Evolutionary conservation across 2,329 filamentous ascomycete genomes (phyloP), one percentile per base, ranked within the genome.

Genomic region (Alternaria metachromatica): DNA sequence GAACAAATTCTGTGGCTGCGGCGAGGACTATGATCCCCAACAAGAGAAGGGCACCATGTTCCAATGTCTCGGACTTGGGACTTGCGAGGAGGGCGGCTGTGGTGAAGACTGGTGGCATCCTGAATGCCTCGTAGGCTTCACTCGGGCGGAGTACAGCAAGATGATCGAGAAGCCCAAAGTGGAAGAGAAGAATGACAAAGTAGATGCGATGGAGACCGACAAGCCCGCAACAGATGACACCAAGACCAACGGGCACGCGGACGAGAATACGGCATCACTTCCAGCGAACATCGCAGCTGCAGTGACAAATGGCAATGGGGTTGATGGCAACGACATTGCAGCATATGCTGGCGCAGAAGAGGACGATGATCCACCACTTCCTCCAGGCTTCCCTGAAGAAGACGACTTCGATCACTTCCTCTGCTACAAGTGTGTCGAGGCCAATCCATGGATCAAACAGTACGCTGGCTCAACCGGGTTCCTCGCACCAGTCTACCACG

Each of bases 101-200:
- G 95, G 95, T 12, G 95, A 98, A 82, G 95, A 98, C 76, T 98
- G 95, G 95, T 98, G 93, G 86, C 95, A 98, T 82, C 93, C 95
- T 0, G 94, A 96, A 66, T 98, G 95, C 76, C 83, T 98, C 8
- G 88, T 97, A 53, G 94, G 94, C 6, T 82, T 96, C 70, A 89
- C 90, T 1, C 87, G 93, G 11, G 87, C 89, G 63, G 94, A 92
- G 89, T 89, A 85, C 67, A 89, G 90, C 75, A 85, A 79, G 49
- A 72, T 67, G 63, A 60, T 73, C 21, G 69, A 80, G 58, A 76
- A 75, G 48, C 63, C 63, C 5, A 68, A 70, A 25, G 37, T 11
- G n/a, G 65, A 67, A 43, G 66, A 60, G 46, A 63, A 60, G 26
- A 55, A 67, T 3, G 57, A 48, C 10, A 33, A 43, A 13, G 9